Conservation (phyloP, 2,329 filamentous ascomycete species). For the Corynespora cassiicola region DNA sequence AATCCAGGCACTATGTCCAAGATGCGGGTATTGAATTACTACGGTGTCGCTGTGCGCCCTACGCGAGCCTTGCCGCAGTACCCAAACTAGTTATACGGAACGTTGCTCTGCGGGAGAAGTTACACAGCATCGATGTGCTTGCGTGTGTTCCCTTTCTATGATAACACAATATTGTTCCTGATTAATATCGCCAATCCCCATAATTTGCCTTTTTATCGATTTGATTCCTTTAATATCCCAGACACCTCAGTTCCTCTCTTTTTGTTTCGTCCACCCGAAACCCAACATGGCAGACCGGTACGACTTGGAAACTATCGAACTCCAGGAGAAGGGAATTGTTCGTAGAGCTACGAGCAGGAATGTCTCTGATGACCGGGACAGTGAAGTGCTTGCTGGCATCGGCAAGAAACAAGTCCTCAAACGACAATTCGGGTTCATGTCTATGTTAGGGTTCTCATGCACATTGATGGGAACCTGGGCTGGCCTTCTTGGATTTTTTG, state of each 20-base stretch:
- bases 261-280: neutral
- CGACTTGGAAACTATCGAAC: conserved; percentile 1
- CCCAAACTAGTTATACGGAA: no score
- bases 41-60: no score
- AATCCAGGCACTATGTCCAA: no score
- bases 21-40: no score
- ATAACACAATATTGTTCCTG: no score
- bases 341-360: neutral
- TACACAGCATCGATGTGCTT: no score
- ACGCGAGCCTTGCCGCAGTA: no score
- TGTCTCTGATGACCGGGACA: neutral
- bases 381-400: conserved; percentile 1
- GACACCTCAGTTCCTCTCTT: neutral
- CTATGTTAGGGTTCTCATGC: conserved; percentile 10
- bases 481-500: conserved; percentile 5
- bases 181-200: no score
- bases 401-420: conserved; percentile 7
- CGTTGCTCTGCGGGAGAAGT: no score
- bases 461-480: conserved; percentile 6
- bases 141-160: no score
- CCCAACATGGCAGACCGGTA: conserved; percentile 1
- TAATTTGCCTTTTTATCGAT: no score
- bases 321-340: conserved; percentile 1
- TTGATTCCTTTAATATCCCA: neutral
- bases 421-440: conserved; percentile 8